Conservation (phyloP, 2,329 filamentous ascomycete genomes). For the Trichoderma lentiforme region DNA sequence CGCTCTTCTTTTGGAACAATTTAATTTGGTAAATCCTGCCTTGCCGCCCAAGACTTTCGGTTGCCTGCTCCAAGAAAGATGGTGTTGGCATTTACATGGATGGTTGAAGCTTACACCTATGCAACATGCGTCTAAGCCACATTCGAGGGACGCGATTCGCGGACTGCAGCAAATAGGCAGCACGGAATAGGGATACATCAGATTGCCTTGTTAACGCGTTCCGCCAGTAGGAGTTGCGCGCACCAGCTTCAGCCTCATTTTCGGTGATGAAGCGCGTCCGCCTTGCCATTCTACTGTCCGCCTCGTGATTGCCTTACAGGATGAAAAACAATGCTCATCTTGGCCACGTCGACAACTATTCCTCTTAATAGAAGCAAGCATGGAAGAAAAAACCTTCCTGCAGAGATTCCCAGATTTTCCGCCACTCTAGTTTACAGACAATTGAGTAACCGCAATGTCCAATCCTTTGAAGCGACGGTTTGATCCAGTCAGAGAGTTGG, state of each 20-base stretch:
- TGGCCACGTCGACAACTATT: background rate
- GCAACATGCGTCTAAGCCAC: constrained; percentile 2
- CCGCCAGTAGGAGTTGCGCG: background rate
- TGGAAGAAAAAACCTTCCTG: background rate
- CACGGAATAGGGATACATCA: background rate
- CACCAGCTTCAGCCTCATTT: background rate
- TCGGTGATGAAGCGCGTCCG: background rate
- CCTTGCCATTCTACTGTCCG: background rate
- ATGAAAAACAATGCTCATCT: background rate
- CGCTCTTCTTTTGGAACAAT: background rate
- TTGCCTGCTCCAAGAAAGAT: background rate
- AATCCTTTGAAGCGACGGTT: background rate
- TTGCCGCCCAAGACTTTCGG: background rate
- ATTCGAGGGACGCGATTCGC: background rate
- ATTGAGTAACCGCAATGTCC: background rate
- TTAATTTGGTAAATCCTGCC: background rate
- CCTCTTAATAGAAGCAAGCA: background rate
- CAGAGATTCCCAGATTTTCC: too few relatives aligned
- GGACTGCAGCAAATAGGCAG: background rate
- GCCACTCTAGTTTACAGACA: too few relatives aligned
- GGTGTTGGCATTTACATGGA: background rate
- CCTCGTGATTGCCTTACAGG: background rate
- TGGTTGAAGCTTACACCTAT: background rate
- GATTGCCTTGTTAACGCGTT: background rate
- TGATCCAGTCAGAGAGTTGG: background rate